Base-by-base conservation (phyloP, 495 filamentous ascomycete genomes). In the Neurospora sublineolata region DNA sequence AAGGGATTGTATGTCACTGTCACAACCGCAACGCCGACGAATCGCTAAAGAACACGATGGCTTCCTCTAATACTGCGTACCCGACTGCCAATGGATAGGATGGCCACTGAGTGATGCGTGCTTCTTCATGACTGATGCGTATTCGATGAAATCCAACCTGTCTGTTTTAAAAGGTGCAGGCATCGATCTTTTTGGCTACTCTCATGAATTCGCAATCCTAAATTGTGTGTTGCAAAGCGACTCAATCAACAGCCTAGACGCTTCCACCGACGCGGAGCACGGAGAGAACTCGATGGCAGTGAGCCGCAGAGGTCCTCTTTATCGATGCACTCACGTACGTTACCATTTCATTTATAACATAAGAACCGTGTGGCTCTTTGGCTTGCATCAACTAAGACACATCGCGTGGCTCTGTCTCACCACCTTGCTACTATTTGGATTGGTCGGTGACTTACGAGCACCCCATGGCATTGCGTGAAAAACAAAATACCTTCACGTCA, bases 41-140 rank as follows among this genome's bases (percentile, higher is more conserved):
- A 72, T 72, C 67, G 71, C 27, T 67, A 68, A 37, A 60, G 38
- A 60, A 52, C 71, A 72, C 71, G 71, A 72, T 27, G 52, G 52
- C 27, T 60, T 16, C 27, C 23, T 60, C 33, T 36, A 36, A 60
- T 30, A 18, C 14, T 18, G 14, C 39, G 14, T 41, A 36, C 33
- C 33, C n/a, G 3, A 23, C 4, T 52, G 44, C 23, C 11, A 60
- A 30, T 60, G 11, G 23, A 60, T 14, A 3, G 27, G 52, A 7
- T 60, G 12, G 12, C 23, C 46, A 27, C 30, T 27, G 4, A 14
- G 10, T 58, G 11, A 27, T 58, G 20, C 23, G 20, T 36, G 6
- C 41, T 60, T 60, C 4, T 30, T 30, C 23, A 16, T 16, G 0
- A 14, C 7, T 33, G 27, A 14, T 60, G 12, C 27, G 27, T 33